Conservation (phyloP, 2,329 filamentous ascomycete species). For the Epichloe elymi region DNA sequence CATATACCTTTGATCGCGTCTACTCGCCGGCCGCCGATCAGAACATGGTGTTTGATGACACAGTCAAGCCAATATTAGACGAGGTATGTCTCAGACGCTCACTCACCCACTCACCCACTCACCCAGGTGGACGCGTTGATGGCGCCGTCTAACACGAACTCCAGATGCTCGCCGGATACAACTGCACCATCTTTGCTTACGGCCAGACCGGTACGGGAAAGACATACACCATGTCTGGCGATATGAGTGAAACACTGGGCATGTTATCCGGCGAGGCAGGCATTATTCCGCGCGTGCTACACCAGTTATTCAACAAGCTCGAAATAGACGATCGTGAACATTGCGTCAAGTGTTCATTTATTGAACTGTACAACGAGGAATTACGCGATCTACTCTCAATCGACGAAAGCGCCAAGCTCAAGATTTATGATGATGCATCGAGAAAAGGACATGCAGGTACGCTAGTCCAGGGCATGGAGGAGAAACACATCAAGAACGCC, state of each 20-base stretch:
- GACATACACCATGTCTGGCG: conserved; percentile 98
- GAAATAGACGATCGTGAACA: conserved; percentile 68
- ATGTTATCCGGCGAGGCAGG: conserved; percentile 84
- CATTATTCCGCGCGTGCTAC: conserved; percentile 84
- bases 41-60: conserved; percentile 86
- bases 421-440: conserved; percentile 85
- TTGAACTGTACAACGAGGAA: conserved; percentile 97
- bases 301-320: conserved; percentile 76
- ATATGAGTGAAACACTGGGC: conserved; percentile 79
- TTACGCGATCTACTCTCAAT: conserved; percentile 73
- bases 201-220: conserved; percentile 97
- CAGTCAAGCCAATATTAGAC: conserved; percentile 82
- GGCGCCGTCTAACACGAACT: background rate
- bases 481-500: conserved; percentile 79
- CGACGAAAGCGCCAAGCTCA: conserved; percentile 76
- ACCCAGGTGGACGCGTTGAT: background rate
- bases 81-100: conserved; percentile 46
- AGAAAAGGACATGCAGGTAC: conserved; percentile 77
- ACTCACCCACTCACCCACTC: too few species aligned
- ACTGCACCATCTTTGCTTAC: conserved; percentile 98
- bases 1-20: conserved; percentile 92
- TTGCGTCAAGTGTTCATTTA: conserved; percentile 94
- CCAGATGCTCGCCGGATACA: conserved; percentile 85
- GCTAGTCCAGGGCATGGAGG: conserved; percentile 94
- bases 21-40: conserved; percentile 94